Evolutionary conservation across 352 stramenopile species (phyloP), one percentile per base, ranked within the genome.

Genomic region (Pseudoperonospora humuli): DNA sequence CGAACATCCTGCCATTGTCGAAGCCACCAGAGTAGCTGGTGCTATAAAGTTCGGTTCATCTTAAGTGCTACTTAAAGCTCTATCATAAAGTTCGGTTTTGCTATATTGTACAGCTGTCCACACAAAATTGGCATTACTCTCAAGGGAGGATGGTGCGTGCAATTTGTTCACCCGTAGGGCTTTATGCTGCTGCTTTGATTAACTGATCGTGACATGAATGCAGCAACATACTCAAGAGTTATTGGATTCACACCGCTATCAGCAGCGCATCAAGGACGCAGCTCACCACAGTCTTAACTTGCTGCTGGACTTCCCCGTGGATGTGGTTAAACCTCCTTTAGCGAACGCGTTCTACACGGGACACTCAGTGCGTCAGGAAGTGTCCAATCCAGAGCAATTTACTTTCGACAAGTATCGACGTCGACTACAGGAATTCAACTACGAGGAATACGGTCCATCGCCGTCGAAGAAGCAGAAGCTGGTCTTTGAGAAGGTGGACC

Each of bases 191-290:
- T 9, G 3, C 11, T n/a, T 25, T 23, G 14, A 56, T 41, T 63
- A 14, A 56, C 33, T 0, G 13, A 8, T 25, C 25, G 24, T 50
- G 25, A 33, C 20, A 10, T 41, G 45, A 29, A 23, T 48, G 25
- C 29, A 60, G 43, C 55, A 86, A 61, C 49, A 82, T 39, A 70
- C 68, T 5, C 47, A 71, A 39, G 26, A 38, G 18, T 46, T 57
- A 15, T 42, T 79, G 19, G 74, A 89, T 44, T 39, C 46, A 23
- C 71, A 54, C 61, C 61, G 62, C 45, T 84, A 72, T 50, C 27
- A 69, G 37, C 66, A 71, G 40, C 76, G 74, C 28, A 25, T 62
- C 21, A 55, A 49, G 17, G 72, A 86, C 59, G 74, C 76, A 17
- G 48, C 51, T 42, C 52, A 19, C 20, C 57, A 83, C 57, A 86